Percentiles rank a stretch among this genome's conserved stretches.
These are phyloP conservation scores for Urostyla sp. DNA, from an alignment of 73 alveolate genomes.

Conservation along the genomic window DNA sequence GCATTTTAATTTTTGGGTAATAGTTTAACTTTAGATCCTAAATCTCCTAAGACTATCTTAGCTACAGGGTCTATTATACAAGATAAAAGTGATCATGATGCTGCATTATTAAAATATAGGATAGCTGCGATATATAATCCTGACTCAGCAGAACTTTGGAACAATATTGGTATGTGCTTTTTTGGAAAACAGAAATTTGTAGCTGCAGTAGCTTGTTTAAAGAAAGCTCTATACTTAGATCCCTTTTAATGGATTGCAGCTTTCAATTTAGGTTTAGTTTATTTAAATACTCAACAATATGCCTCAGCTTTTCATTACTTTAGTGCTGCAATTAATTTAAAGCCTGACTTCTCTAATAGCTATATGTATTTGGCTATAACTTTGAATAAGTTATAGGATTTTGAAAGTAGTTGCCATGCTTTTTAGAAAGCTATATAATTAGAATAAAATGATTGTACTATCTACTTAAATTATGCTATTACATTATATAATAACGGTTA, in stretches of 20 bases:
- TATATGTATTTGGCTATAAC: conserved; percentile 92
- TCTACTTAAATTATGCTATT: conserved; percentile 81
- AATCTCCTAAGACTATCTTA: conserved; percentile 91
- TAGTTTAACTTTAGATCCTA: conserved; percentile 89
- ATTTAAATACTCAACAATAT: conserved; percentile 89
- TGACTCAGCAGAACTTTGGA: conserved; percentile 97
- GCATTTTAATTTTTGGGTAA: conserved; percentile 90
- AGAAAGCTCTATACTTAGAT: conserved; percentile 92
- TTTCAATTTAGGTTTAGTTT: conserved; percentile 91
- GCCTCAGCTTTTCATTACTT: conserved; percentile 95
- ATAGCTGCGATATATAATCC: conserved; percentile 93
- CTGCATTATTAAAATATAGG: conserved; percentile 86
- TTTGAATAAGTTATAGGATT: conserved; percentile 85
- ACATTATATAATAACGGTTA: conserved; percentile 81
- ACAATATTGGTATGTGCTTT: conserved; percentile 97
- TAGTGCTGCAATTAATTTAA: conserved; percentile 89
- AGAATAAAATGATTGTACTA: conserved; percentile 80
- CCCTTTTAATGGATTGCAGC: conserved; percentile 97
- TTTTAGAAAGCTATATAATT: conserved; percentile 86
- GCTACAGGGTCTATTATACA: conserved; percentile 95
- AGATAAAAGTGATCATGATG: conserved; percentile 91
- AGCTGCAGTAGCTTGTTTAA: conserved; percentile 96
- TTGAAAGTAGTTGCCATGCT: conserved; percentile 90
- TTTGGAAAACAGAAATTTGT: conserved; percentile 95
- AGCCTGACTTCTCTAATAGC: conserved; percentile 82